Percentiles rank a stretch among this genome's conserved stretches.
Evolutionary conservation across 805 yeast species (phyloP).

Genomic region (Crinitomyces ghanaensis): DNA sequence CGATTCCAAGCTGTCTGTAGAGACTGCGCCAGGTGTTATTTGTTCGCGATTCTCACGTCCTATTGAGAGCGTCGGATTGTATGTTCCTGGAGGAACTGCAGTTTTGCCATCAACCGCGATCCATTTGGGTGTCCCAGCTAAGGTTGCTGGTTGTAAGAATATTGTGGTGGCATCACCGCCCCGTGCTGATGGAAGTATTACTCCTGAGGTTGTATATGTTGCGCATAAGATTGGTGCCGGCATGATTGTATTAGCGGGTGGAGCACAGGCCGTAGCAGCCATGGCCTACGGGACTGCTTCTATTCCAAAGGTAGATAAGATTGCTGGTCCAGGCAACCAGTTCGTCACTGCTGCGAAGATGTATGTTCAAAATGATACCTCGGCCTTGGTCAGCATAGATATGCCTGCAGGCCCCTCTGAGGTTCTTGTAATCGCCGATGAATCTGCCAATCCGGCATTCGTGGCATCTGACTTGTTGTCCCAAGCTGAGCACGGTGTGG

Average conservation of each 20-base stretch:
- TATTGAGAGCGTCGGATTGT: constrained; percentile 87
- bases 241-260: constrained; percentile 90
- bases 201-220: constrained; percentile 96
- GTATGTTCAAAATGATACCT: constrained; percentile 91
- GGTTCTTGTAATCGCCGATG: constrained; percentile 88
- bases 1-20: constrained; percentile 61
- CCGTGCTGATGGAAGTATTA: constrained; percentile 77
- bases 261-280: constrained; percentile 98
- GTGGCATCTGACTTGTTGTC: constrained; percentile 95
- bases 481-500: constrained; percentile 98
- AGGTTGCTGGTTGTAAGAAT: constrained; percentile 92
- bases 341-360: constrained; percentile 99
- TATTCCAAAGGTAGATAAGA: constrained; percentile 89
- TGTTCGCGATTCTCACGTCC: constrained; percentile 95
- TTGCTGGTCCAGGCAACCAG: constrained; percentile 98
- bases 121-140: constrained; percentile 98
- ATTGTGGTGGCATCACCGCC: constrained; percentile 95
- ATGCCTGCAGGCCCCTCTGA: constrained; percentile 99
- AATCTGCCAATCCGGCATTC: constrained; percentile 79
- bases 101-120: constrained; percentile 94
- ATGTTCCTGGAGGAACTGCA: constrained; percentile 98
- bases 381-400: constrained; percentile 90
- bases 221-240: constrained; percentile 93
- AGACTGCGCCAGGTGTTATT: constrained; percentile 85
- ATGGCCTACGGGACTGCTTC: constrained; percentile 97